Conservation (phyloP, 78 protist species). For the Protostelium mycophagum region DNA sequence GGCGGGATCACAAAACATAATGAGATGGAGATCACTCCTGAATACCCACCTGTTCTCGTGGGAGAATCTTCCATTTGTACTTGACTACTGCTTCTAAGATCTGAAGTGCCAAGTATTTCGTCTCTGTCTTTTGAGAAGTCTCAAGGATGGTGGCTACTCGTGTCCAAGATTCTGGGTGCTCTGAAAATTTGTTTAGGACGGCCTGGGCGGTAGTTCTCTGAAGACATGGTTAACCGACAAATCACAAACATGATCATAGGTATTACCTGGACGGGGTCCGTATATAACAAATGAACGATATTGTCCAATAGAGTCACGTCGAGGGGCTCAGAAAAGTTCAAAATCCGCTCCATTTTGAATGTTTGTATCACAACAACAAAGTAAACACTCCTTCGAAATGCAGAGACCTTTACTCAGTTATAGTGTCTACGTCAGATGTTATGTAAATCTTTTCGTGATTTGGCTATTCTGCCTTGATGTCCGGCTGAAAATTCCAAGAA, state of each 20-base stretch:
- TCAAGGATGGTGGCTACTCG: constrained; percentile 81
- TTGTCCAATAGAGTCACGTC: constrained; percentile 62
- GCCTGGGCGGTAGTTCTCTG: constrained; percentile 50
- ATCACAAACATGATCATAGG: not conserved
- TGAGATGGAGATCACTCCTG: not conserved
- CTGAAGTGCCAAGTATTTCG: constrained; percentile 77
- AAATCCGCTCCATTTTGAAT: constrained; percentile 58
- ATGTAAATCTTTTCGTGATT: no score
- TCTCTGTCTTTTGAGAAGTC: constrained; percentile 9
- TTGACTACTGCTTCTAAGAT: constrained; percentile 74
- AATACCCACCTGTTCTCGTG: constrained; percentile 42
- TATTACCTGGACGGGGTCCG: constrained; percentile 16
- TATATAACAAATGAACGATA: constrained; percentile 26
- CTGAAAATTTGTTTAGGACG: constrained; percentile 69
- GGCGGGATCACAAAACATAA: not conserved
- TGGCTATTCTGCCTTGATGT: no score
- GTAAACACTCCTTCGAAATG: no score
- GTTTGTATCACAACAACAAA: no score
- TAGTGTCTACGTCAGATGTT: no score
- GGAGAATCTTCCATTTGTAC: constrained; percentile 87
- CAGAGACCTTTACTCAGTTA: no score
- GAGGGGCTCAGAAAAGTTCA: constrained; percentile 71
- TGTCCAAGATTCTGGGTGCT: constrained; percentile 89
- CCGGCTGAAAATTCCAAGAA: no score
- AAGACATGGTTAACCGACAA: not conserved